These are phyloP conservation scores for Protomyces arabidopsidicola DNA, from an alignment of 1,139 yeast genomes.

Conservation along the genomic window DNA sequence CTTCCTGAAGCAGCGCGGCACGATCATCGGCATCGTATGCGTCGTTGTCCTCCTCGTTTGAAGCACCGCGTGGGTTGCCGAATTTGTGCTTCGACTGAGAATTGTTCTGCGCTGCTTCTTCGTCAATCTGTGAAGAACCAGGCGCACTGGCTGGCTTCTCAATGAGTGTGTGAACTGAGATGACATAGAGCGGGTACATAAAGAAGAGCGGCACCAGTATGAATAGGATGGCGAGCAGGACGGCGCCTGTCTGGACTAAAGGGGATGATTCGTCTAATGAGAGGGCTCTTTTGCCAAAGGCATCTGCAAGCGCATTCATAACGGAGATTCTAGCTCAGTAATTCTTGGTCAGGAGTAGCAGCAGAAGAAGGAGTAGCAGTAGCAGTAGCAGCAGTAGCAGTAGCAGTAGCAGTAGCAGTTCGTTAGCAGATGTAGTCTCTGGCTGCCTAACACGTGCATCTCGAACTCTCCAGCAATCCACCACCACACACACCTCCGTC, in stretches of 20 bases:
- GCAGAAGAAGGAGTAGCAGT: too few relatives aligned
- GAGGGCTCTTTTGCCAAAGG: too few relatives aligned
- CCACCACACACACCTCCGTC: too few relatives aligned
- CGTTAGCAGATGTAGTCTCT: too few relatives aligned
- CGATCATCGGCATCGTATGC: not conserved
- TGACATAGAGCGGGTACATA: conserved; percentile 6
- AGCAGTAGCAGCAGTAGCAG: too few relatives aligned
- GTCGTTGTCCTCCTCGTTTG: not conserved
- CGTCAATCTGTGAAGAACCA: not conserved
- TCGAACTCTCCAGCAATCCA: too few relatives aligned
- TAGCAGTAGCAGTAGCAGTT: too few relatives aligned
- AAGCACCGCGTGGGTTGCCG: not conserved
- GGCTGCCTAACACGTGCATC: too few relatives aligned
- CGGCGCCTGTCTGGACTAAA: not conserved
- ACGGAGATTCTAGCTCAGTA: too few relatives aligned
- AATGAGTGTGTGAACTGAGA: conserved; percentile 11
- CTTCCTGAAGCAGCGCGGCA: not conserved
- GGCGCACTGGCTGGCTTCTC: not conserved
- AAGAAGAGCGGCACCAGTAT: not conserved
- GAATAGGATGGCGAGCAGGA: not conserved
- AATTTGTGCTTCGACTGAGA: conserved; percentile 1
- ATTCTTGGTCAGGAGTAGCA: too few relatives aligned
- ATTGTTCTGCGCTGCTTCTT: not conserved
- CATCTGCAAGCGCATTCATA: too few relatives aligned
- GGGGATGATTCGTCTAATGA: not conserved